phyloP scores from a whole-genome alignment of 805 yeast species.

The Cyberlindnera meyerae region DNA sequence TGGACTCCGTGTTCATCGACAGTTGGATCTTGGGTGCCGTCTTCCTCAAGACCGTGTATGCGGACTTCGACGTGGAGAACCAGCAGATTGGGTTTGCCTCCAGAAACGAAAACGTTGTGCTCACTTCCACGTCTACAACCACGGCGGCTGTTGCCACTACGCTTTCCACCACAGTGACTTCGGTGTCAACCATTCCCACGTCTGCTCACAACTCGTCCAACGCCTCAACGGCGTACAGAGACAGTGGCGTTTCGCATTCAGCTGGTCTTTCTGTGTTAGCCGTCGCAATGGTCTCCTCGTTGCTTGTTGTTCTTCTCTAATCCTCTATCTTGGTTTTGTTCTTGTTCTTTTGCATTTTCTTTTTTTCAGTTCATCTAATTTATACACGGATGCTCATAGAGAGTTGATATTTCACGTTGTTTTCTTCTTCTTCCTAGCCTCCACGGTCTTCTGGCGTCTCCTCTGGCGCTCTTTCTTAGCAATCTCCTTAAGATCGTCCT shows the following conservation, averaged over 20 bases:
- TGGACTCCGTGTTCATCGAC: slow-evolving; percentile 32
- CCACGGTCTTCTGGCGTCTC: slow-evolving; percentile 35
- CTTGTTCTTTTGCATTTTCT: not conserved
- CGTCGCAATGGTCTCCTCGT: slow-evolving; percentile 4
- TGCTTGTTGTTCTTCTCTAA: slow-evolving; percentile 7
- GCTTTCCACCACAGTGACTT: not conserved
- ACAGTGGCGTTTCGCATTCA: slow-evolving; percentile 3
- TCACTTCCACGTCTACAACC: slow-evolving; percentile 24
- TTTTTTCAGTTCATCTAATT: not conserved
- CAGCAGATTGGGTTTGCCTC: slow-evolving; percentile 50
- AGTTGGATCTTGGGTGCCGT: slow-evolving; percentile 65
- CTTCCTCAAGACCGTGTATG: slow-evolving; percentile 49
- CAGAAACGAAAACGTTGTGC: slow-evolving; percentile 29
- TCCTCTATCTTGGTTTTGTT: not conserved
- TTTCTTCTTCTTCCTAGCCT: slow-evolving; percentile 4
- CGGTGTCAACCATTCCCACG: not conserved
- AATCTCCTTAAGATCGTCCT: slow-evolving; percentile 70
- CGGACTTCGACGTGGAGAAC: slow-evolving; percentile 52
- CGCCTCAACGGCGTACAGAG: slow-evolving; percentile 6
- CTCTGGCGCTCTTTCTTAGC: slow-evolving; percentile 64
- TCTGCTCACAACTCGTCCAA: slow-evolving; percentile 4
- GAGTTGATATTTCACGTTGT: no score
- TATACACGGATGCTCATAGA: no score
- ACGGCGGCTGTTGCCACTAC: slow-evolving; percentile 4
- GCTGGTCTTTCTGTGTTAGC: slow-evolving; percentile 6